Evolutionary conservation across 179 eudicot genomes (phyloP).

Genomic region (Silene noctiflora): DNA sequence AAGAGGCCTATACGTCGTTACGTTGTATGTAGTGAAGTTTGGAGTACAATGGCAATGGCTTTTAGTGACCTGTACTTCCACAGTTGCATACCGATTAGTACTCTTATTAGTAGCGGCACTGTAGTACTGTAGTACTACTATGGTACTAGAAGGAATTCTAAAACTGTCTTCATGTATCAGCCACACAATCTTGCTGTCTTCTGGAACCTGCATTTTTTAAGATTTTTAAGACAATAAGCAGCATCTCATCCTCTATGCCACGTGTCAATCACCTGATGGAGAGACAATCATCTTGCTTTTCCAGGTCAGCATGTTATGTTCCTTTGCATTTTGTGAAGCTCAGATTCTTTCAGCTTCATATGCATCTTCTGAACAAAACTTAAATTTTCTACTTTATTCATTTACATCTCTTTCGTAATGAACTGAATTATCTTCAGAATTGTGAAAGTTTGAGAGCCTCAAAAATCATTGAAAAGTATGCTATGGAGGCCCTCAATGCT

Average conservation of each 20-base stretch:
- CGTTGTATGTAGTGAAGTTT: too few relatives aligned
- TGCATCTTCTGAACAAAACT: conserved; percentile 12
- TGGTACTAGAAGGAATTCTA: conserved; percentile 15
- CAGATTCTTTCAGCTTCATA: conserved; percentile 18
- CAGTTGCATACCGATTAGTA: neutral
- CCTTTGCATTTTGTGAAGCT: conserved; percentile 23
- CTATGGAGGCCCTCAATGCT: conserved; percentile 88
- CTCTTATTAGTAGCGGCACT: neutral
- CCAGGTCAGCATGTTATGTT: conserved; percentile 31
- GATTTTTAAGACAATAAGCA: conserved; percentile 18
- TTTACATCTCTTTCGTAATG: conserved; percentile 11
- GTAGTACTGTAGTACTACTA: conserved; percentile 10
- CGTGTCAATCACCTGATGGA: conserved; percentile 32
- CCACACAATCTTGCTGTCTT: conserved; percentile 24
- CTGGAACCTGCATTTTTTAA: conserved; percentile 14
- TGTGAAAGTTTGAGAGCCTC: conserved; percentile 11
- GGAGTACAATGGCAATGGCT: neutral
- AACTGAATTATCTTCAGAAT: conserved; percentile 15
- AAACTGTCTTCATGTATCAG: conserved; percentile 12
- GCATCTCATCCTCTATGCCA: conserved; percentile 36
- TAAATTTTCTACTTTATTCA: neutral
- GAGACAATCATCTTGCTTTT: conserved; percentile 23
- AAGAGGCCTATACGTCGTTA: too few relatives aligned
- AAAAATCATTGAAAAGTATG: conserved; percentile 23
- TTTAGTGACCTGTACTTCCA: conserved; percentile 13